phyloP scores from a whole-genome alignment of 768 basidiomycete genomes.

The Tylopilus felleus region DNA sequence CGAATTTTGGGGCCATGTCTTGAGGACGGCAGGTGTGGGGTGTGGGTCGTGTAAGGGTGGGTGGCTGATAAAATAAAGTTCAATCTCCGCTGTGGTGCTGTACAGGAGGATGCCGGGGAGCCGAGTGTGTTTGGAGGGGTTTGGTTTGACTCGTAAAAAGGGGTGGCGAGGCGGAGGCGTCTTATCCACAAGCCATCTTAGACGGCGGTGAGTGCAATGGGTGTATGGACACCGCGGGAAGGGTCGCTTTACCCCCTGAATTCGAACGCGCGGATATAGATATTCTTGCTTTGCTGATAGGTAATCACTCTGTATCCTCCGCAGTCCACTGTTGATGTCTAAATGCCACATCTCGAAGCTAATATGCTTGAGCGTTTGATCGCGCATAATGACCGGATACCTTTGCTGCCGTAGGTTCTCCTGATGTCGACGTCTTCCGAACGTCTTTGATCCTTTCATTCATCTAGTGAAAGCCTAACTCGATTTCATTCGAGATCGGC shows the following conservation, averaged over 20 bases:
- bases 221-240: constrained; percentile 69
- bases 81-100: constrained; percentile 49
- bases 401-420: constrained; percentile 70
- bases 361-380: constrained; percentile 97
- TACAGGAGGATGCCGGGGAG: constrained; percentile 42
- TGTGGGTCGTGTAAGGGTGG: constrained; percentile 4
- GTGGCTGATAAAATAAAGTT: constrained; percentile 50
- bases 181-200: constrained; percentile 24
- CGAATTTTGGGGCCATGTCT: constrained; percentile 79
- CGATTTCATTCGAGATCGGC: constrained; percentile 95
- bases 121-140: constrained; percentile 35
- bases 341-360: constrained; percentile 48
- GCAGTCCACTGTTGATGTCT: constrained; percentile 16
- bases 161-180: neutral
- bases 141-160: constrained; percentile 25
- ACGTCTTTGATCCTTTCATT: constrained; percentile 20
- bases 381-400: constrained; percentile 93
- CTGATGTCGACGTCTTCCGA: constrained; percentile 9
- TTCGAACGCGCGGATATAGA: constrained; percentile 87
- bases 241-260: constrained; percentile 74
- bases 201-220: constrained; percentile 60
- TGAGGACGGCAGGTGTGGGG: constrained; percentile 12
- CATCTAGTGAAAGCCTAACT: constrained; percentile 76
- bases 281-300: constrained; percentile 82
- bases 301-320: constrained; percentile 42